phyloP scores from a whole-genome alignment of 2,329 filamentous ascomycete genomes.

The Calonectria crousiana region DNA sequence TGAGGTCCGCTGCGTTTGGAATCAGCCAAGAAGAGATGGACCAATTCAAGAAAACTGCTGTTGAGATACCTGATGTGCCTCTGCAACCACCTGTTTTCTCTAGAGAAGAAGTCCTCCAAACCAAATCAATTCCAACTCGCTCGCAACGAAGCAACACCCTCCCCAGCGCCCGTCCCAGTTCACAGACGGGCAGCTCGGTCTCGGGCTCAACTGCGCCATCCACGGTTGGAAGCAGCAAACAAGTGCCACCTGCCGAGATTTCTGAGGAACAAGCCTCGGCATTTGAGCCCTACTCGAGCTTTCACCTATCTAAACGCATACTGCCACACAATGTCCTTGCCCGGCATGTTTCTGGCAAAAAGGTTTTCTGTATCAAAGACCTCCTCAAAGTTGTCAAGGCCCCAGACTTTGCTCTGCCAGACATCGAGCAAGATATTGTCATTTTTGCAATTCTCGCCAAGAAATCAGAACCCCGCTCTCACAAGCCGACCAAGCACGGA shows the following conservation, averaged over 20 bases:
- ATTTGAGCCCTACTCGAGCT: constrained; percentile 88
- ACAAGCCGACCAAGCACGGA: constrained; percentile 62
- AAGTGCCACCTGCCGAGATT: constrained; percentile 29
- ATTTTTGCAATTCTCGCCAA: constrained; percentile 88
- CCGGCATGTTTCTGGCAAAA: constrained; percentile 82
- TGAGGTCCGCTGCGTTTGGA: constrained; percentile 68
- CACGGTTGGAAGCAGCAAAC: constrained; percentile 28
- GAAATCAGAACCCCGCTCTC: constrained; percentile 83
- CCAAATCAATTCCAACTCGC: constrained; percentile 40
- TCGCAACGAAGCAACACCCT: constrained; percentile 60
- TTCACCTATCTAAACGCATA: constrained; percentile 86
- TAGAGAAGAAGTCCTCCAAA: constrained; percentile 70
- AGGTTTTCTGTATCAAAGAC: constrained; percentile 82
- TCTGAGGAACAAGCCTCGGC: constrained; percentile 53
- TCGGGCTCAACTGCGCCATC: constrained; percentile 24
- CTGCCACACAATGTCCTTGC: constrained; percentile 85
- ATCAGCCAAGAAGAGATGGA: constrained; percentile 71
- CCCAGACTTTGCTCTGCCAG: constrained; percentile 84
- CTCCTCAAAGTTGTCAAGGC: constrained; percentile 84
- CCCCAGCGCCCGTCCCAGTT: constrained; percentile 46
- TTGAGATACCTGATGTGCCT: constrained; percentile 64
- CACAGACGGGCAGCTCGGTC: constrained; percentile 31
- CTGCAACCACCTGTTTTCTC: constrained; percentile 66
- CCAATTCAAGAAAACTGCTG: constrained; percentile 68
- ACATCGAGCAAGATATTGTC: constrained; percentile 88